Percentiles rank a stretch among this genome's conserved stretches.
Evolutionary conservation across 768 basidiomycete species (phyloP).

Genomic region (Amanita rubescens): DNA sequence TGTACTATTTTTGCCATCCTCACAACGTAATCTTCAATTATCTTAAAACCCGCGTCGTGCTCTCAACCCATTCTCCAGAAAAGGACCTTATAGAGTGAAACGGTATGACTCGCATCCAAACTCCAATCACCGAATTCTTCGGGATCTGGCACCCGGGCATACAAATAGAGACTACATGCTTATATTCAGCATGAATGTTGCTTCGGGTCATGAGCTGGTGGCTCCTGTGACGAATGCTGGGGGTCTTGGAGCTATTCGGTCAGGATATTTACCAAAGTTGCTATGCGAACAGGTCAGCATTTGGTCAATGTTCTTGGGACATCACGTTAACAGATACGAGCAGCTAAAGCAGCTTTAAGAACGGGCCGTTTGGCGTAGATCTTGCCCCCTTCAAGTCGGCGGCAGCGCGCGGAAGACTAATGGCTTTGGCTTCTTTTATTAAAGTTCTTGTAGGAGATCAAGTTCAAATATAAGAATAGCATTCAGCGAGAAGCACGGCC

Average conservation of each 20-base stretch:
- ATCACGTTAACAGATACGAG: conserved; percentile 46
- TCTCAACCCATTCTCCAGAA: neutral
- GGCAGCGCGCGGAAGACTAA: conserved; percentile 89
- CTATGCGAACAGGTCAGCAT: conserved; percentile 63
- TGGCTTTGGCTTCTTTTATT: conserved; percentile 22
- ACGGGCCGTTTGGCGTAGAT: conserved; percentile 87
- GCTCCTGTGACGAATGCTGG: conserved; percentile 94
- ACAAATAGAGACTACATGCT: conserved; percentile 6
- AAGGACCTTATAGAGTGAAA: neutral
- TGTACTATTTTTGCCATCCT: too few species aligned
- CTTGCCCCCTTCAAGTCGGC: conserved; percentile 79
- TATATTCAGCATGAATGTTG: conserved; percentile 34
- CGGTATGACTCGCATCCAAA: conserved; percentile 58
- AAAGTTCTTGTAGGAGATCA: neutral
- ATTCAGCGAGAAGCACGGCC: too few species aligned
- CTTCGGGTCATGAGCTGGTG: conserved; percentile 69
- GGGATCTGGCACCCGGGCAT: conserved; percentile 77
- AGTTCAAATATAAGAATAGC: too few species aligned
- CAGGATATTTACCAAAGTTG: conserved; percentile 79
- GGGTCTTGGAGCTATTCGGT: conserved; percentile 86
- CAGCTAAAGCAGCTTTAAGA: conserved; percentile 65
- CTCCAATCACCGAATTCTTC: conserved; percentile 86
- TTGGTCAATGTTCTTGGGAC: neutral
- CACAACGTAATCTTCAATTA: too few species aligned
- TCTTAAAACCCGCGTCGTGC: too few species aligned